Conservation (phyloP, 805 yeast species). For the Phaffomyces thermotolerans region DNA sequence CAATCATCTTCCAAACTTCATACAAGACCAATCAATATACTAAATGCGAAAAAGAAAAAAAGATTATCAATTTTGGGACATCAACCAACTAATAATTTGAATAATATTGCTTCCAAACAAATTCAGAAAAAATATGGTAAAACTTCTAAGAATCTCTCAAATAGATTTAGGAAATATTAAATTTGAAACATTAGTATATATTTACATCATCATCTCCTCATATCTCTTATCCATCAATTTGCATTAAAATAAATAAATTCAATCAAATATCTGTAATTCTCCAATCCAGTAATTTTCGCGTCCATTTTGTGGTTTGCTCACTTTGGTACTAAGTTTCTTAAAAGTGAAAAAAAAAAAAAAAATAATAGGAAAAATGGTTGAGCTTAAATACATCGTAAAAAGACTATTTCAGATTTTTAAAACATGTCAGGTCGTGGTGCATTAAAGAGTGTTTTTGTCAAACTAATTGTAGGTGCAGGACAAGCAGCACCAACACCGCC, state of each 20-base stretch:
- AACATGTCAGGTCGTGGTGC: conserved; percentile 22
- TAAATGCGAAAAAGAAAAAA: conserved; percentile 10
- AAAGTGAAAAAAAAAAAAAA: neutral
- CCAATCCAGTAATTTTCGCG: neutral
- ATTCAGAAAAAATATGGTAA: conserved; percentile 16
- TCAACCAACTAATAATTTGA: conserved; percentile 21
- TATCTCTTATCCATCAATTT: no score
- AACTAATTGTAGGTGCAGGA: conserved; percentile 92
- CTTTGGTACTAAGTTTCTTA: no score
- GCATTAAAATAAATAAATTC: no score
- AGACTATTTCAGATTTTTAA: no score
- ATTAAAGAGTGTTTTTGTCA: conserved; percentile 51
- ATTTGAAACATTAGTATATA: neutral
- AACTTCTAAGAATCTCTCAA: conserved; percentile 13
- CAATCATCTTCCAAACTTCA: neutral
- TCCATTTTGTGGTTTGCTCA: no score
- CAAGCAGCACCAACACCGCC: conserved; percentile 99
- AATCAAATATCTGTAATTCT: no score
- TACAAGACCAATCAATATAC: neutral
- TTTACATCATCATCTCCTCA: neutral
- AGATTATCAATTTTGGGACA: conserved; percentile 6
- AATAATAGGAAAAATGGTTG: no score
- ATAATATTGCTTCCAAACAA: conserved; percentile 14
- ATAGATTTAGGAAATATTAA: conserved; percentile 19
- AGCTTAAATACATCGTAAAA: no score